Conservation (phyloP, 2,329 filamentous ascomycete genomes). For the Sporothrix curviconia region DNA sequence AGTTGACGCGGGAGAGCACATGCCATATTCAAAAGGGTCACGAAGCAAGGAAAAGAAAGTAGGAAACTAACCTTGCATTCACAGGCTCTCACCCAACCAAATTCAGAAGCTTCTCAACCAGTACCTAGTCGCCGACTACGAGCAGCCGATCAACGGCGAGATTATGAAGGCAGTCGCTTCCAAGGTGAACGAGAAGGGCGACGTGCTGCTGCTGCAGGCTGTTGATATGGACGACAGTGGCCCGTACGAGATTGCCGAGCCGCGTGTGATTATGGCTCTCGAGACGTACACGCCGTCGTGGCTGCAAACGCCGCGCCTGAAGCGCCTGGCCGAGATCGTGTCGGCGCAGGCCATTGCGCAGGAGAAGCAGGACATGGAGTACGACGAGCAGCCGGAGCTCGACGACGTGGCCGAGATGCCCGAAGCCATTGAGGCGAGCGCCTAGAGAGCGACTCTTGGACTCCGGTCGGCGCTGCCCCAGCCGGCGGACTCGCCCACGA, state of each 20-base stretch:
- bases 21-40: too few relatives aligned
- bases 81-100: conserved; percentile 91
- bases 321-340: conserved; percentile 96
- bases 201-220: conserved; percentile 84
- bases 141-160: conserved; percentile 98
- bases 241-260: conserved; percentile 96
- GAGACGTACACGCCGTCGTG: conserved; percentile 98
- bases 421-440: conserved; percentile 31
- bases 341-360: conserved; percentile 93
- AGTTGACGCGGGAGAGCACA: conserved; percentile 36
- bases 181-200: conserved; percentile 94
- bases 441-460: conserved; percentile 27
- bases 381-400: conserved; percentile 41
- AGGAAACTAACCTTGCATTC: neutral
- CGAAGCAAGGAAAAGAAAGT: too few relatives aligned
- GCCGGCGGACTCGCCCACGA: conserved; percentile 23
- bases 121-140: conserved; percentile 96
- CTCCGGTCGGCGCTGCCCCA: conserved; percentile 17
- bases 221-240: conserved; percentile 99
- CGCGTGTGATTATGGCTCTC: conserved; percentile 86
- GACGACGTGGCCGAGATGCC: conserved; percentile 45
- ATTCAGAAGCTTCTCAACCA: conserved; percentile 99
- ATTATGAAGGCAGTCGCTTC: conserved; percentile 99
- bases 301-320: conserved; percentile 92
- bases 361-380: conserved; percentile 64